Conservation (phyloP, 2,329 filamentous ascomycete species). For the Lachnellula cervina region DNA sequence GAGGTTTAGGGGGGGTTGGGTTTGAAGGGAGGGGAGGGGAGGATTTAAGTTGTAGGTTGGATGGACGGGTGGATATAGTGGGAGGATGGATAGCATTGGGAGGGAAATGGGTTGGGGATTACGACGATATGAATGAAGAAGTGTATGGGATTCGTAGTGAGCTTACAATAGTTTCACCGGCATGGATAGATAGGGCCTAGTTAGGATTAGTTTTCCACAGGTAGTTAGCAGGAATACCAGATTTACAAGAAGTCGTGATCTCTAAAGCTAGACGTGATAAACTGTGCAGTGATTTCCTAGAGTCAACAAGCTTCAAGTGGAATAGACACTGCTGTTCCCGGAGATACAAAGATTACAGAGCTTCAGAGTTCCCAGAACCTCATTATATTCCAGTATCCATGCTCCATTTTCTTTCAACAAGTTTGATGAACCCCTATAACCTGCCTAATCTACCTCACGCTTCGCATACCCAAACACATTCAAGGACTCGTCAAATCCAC, state of each 20-base stretch:
- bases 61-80: background rate
- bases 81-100: background rate
- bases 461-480: no score
- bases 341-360: no score
- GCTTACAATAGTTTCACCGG: background rate
- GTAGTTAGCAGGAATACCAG: background rate
- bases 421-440: no score
- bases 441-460: no score
- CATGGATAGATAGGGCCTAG: background rate
- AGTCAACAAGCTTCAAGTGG: no score
- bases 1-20: constrained; percentile 24
- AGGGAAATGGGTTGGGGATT: background rate
- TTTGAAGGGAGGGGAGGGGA: background rate
- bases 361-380: no score
- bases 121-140: background rate
- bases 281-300: no score
- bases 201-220: background rate
- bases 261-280: no score
- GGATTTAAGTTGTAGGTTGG: background rate
- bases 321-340: no score
- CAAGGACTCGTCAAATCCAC: no score
- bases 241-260: background rate
- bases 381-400: no score
- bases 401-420: no score
- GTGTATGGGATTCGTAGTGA: background rate